A percentile compares a stretch with the other conserved stretches of the same genome.
Evolutionary conservation across 371 early-diverging fungal species (phyloP).

Genomic region (Capillidium rhysosporum): DNA sequence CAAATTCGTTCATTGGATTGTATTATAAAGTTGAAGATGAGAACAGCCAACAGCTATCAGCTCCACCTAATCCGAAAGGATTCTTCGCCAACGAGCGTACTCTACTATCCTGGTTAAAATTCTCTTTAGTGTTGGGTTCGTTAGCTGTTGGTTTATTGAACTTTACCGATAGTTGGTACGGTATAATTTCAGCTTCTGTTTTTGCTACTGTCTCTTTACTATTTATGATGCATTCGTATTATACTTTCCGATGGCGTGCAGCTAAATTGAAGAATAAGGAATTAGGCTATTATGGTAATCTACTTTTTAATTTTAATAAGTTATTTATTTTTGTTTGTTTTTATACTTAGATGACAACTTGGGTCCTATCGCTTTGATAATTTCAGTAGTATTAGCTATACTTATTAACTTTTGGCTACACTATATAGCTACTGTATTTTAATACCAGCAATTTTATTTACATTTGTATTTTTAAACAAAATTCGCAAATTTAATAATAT

Average conservation of each 20-base stretch:
- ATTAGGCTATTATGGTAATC: constrained; percentile 43
- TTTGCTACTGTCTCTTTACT: constrained; percentile 60
- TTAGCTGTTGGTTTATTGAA: constrained; percentile 44
- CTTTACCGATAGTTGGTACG: constrained; percentile 46
- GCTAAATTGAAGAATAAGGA: constrained; percentile 41
- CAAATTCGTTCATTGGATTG: too few relatives aligned
- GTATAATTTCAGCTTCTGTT: constrained; percentile 45
- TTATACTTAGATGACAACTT: constrained; percentile 24
- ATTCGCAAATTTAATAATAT: too few relatives aligned
- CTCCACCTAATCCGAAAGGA: constrained; percentile 8
- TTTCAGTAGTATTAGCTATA: constrained; percentile 67
- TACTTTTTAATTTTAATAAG: background rate
- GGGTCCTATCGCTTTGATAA: constrained; percentile 77
- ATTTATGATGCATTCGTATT: constrained; percentile 77
- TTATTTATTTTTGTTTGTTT: background rate
- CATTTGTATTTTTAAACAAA: too few relatives aligned
- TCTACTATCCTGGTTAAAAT: constrained; percentile 62
- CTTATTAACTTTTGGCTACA: constrained; percentile 34
- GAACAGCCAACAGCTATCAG: background rate
- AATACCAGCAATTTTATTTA: too few relatives aligned
- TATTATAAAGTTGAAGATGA: background rate
- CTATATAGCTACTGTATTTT: background rate
- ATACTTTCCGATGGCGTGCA: constrained; percentile 87
- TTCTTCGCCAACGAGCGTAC: constrained; percentile 96
- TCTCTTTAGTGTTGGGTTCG: constrained; percentile 37